Evolutionary conservation across 345 rosid species (phyloP).

Genomic region (Pelargonium nanum): DNA sequence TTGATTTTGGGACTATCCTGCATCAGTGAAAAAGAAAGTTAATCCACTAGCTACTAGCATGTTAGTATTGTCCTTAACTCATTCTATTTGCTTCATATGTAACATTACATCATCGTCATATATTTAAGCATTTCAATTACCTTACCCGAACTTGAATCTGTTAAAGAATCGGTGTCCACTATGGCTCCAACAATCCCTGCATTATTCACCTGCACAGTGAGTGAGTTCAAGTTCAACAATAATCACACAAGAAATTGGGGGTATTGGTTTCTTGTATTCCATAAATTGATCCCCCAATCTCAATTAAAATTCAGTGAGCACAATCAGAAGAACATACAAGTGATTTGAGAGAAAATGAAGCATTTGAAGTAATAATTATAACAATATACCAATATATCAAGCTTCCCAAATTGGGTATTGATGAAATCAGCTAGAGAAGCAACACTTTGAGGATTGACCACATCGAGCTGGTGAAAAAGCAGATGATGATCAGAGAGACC

Average conservation of each 20-base stretch:
- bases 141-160: slow-evolving; percentile 7
- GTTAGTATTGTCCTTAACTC: neutral
- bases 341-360: too few species aligned
- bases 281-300: too few species aligned
- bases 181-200: slow-evolving; percentile 16
- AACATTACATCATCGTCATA: neutral
- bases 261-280: too few species aligned
- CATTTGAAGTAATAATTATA: too few species aligned
- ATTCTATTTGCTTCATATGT: neutral
- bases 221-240: neutral
- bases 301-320: too few species aligned
- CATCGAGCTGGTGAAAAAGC: slow-evolving; percentile 22
- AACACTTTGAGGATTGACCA: slow-evolving; percentile 15
- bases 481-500: slow-evolving; percentile 8
- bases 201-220: slow-evolving; percentile 18
- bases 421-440: slow-evolving; percentile 16
- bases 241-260: neutral
- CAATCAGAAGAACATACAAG: too few species aligned
- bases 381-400: slow-evolving; percentile 26
- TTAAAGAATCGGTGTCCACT: slow-evolving; percentile 9
- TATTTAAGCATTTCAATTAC: neutral
- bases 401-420: slow-evolving; percentile 15
- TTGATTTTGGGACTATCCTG: neutral
- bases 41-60: neutral
- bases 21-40: neutral